Evolutionary conservation across 106 monocot genomes (phyloP).

Genomic region (Narthecium ossifragum): DNA sequence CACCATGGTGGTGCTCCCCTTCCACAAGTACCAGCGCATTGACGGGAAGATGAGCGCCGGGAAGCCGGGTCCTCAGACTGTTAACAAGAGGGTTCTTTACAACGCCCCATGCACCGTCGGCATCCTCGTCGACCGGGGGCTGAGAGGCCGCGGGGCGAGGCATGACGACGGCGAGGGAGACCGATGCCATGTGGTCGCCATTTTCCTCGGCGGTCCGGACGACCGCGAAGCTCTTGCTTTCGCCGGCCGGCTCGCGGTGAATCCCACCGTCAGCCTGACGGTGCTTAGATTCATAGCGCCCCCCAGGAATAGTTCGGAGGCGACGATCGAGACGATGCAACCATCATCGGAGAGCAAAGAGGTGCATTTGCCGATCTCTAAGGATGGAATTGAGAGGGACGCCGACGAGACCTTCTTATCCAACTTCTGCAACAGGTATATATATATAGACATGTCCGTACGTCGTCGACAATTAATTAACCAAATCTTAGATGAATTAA

Average conservation of each 20-base stretch:
- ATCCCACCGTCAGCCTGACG: constrained; percentile 4
- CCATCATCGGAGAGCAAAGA: not conserved
- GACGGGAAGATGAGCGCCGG: constrained; percentile 39
- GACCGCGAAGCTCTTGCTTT: constrained; percentile 17
- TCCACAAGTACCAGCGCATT: constrained; percentile 40
- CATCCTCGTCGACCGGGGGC: constrained; percentile 44
- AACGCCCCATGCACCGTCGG: constrained; percentile 52
- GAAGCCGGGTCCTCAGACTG: constrained; percentile 13
- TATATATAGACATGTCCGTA: not conserved
- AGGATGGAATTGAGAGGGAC: not conserved
- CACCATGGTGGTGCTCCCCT: constrained; percentile 50
- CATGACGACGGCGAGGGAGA: not conserved
- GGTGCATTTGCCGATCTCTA: not conserved
- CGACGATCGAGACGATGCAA: not conserved
- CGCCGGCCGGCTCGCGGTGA: constrained; percentile 1
- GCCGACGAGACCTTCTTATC: not conserved
- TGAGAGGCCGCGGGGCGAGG: too few relatives aligned
- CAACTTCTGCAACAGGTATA: not conserved
- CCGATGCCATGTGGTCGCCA: constrained; percentile 11
- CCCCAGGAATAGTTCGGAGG: not conserved
- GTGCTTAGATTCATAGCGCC: constrained; percentile 8
- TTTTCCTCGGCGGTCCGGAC: constrained; percentile 19
- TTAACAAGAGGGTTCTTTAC: constrained; percentile 29
- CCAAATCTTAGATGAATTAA: too few relatives aligned
- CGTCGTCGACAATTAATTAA: too few relatives aligned